Evolutionary conservation across 1,284 basidiomycete genomes (phyloP), one percentile per base, ranked within the genome.

Genomic region (Rhodotorula sp.): DNA sequence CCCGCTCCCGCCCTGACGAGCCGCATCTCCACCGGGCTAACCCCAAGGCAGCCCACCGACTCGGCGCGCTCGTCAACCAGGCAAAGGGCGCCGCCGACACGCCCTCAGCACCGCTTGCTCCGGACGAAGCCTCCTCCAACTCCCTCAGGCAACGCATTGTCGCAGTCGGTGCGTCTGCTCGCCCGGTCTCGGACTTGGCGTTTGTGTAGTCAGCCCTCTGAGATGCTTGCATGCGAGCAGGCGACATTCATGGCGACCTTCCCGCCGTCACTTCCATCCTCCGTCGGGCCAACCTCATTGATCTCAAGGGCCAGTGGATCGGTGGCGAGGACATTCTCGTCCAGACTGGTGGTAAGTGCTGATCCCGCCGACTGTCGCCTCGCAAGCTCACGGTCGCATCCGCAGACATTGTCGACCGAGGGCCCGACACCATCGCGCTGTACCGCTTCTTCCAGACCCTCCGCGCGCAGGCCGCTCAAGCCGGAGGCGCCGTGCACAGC

Each of bases 391-490:
- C 42, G 16, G 1, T 7, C 21, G 17, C 7, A 7, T 53, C 10
- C 3, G 2, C 46, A 73, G 93, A 97, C 81, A 94, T 96, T 58
- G 90, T 96, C 73, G 93, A 95, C 60, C 59, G 91, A 77, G 93
- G 93, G 1, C 89, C 90, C 56, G 91, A 94, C 81, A 94, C 93
- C 0, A 90, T 93, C 61, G 86, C 88, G 64, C 85, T 96, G 34
- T 96, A 91, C 80, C 78, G 84, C 49, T 88, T 90, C 85, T 91
- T 97, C 88, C 91, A 93, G 71, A 83, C 83, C 57, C 85, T 97
- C 19, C 87, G 93, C n/a, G 85, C 83, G 14, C 88, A 96, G 81
- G 93, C 93, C 2, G 80, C 82, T 2, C 81, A 81, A 1, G 84
- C 81, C 10, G 92, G 92, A 2, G 93, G 91, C 0, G 85, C 84